Percentiles rank a stretch among this genome's conserved stretches.
Evolutionary conservation across 805 yeast genomes (phyloP).

Genomic region (Torulaspora indica): DNA sequence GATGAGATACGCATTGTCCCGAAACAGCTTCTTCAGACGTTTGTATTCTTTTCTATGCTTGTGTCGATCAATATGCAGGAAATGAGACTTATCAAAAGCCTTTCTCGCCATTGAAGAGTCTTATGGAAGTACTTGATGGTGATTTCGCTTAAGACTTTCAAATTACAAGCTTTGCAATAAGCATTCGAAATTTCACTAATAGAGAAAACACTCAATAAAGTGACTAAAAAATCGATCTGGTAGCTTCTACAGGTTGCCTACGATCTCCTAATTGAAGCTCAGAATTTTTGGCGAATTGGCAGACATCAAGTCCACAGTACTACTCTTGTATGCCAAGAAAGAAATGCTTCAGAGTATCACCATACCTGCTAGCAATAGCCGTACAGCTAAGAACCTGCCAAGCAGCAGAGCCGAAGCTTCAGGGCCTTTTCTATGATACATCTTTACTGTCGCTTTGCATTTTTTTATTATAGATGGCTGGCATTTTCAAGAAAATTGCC

Average conservation of each 20-base stretch:
- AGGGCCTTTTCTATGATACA: no score
- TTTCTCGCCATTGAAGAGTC: slow-evolving; percentile 2
- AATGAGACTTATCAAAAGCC: slow-evolving; percentile 12
- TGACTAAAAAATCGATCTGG: background rate
- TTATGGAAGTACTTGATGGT: background rate
- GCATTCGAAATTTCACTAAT: background rate
- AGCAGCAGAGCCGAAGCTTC: no score
- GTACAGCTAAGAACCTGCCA: background rate
- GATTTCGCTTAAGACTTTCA: background rate
- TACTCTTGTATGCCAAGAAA: background rate
- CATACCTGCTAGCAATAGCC: background rate
- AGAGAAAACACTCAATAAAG: background rate
- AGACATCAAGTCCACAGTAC: background rate
- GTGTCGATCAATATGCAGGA: slow-evolving; percentile 20
- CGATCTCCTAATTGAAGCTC: no score
- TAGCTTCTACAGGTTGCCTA: background rate
- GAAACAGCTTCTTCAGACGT: slow-evolving; percentile 11
- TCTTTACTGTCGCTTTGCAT: no score
- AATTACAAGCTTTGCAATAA: slow-evolving; percentile 7
- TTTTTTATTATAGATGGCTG: slow-evolving; percentile 10
- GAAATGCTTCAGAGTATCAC: background rate
- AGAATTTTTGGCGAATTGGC: background rate
- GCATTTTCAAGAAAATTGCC: background rate
- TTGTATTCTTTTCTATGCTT: slow-evolving; percentile 23
- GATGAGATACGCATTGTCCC: slow-evolving; percentile 17